Conservation (phyloP, 805 yeast species). For the Saturnispora quitensis region DNA sequence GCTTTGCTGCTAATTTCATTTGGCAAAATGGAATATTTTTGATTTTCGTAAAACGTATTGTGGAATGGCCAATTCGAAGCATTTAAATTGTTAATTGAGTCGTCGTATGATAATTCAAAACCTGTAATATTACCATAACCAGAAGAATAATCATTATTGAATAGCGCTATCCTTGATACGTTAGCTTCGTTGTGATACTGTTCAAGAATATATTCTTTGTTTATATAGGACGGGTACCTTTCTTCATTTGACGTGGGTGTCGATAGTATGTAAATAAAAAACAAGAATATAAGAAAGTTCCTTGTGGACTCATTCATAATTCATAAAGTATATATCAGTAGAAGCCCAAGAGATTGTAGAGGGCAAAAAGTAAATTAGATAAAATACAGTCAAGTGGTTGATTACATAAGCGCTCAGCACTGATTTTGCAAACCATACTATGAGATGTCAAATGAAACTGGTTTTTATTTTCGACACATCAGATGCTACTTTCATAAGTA, state of each 20-base stretch:
- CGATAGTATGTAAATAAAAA: constrained; percentile 34
- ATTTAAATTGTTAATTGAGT: constrained; percentile 36
- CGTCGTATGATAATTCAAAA: constrained; percentile 54
- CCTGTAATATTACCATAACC: constrained; percentile 75
- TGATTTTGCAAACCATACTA: background rate
- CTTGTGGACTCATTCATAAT: constrained; percentile 21
- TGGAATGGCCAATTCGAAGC: constrained; percentile 51
- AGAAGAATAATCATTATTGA: constrained; percentile 33
- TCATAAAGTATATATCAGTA: too few relatives aligned
- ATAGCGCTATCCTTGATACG: constrained; percentile 23
- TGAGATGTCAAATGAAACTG: too few relatives aligned
- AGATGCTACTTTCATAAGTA: too few relatives aligned
- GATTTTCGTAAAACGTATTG: constrained; percentile 37
- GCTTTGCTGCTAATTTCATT: constrained; percentile 42
- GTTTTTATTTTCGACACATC: too few relatives aligned
- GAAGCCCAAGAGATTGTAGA: background rate
- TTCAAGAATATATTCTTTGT: constrained; percentile 23
- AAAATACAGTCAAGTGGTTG: background rate
- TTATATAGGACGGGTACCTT: constrained; percentile 19
- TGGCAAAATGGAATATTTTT: constrained; percentile 52
- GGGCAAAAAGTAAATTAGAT: background rate
- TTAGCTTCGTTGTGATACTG: constrained; percentile 28
- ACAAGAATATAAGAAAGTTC: constrained; percentile 28
- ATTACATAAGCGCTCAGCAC: background rate
- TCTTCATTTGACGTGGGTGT: constrained; percentile 29